Percentiles rank a stretch among this genome's conserved stretches.
phyloP scores from a whole-genome alignment of 257 asterid genomes.

The Euphrasia confusa region DNA sequence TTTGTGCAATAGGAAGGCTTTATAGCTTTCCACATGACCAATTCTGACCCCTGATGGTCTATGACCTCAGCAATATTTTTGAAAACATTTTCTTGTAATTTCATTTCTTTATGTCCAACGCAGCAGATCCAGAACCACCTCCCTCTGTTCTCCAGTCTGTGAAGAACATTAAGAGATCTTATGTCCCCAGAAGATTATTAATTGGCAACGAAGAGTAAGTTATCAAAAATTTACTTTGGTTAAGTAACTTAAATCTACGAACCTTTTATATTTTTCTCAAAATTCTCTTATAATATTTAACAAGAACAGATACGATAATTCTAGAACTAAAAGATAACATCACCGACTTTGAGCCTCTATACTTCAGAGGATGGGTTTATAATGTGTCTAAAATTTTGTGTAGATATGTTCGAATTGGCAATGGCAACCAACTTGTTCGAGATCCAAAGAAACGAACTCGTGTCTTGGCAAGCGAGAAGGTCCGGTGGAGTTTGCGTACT shows the following conservation, averaged over 20 bases:
- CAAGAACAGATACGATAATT: neutral
- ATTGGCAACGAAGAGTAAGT: conserved; percentile 91
- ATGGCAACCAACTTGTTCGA: conserved; percentile 87
- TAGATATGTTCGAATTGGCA: conserved; percentile 87
- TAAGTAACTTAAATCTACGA: neutral
- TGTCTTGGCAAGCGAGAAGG: conserved; percentile 78
- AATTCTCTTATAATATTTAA: neutral
- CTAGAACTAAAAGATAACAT: conserved; percentile 10
- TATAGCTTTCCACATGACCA: too few relatives aligned
- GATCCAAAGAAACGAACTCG: conserved; percentile 92
- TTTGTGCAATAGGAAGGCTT: too few relatives aligned
- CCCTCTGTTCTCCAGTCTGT: conserved; percentile 35
- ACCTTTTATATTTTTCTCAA: conserved; percentile 17
- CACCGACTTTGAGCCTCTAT: conserved; percentile 16
- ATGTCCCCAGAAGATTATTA: conserved; percentile 68
- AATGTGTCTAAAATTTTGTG: conserved; percentile 26
- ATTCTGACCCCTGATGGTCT: too few relatives aligned
- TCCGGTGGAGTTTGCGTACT: conserved; percentile 94
- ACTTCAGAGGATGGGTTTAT: conserved; percentile 8
- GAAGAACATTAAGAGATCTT: conserved; percentile 48
- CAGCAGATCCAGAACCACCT: conserved; percentile 53
- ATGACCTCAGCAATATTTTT: too few relatives aligned
- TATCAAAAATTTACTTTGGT: conserved; percentile 21
- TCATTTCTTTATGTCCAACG: conserved; percentile 24
- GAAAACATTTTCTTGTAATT: conserved; percentile 20